Conservation (phyloP, 2,329 filamentous ascomycete genomes). For the Immersiporthe knoxdaviesiana region DNA sequence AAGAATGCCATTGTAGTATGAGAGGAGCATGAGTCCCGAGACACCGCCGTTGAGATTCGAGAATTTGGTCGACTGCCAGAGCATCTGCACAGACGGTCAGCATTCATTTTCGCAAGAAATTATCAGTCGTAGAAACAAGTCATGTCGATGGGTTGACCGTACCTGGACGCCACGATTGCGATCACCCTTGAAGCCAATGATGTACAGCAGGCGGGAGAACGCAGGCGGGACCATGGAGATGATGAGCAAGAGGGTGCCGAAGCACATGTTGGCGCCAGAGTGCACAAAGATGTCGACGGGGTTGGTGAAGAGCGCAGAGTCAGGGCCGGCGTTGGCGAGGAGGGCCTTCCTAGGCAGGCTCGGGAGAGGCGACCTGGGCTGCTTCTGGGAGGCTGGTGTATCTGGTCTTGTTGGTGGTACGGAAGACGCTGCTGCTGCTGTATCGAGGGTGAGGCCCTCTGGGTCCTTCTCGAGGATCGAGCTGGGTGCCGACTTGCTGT, state of each 20-base stretch:
- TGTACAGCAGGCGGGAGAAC: conserved; percentile 82
- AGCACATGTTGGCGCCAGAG: conserved; percentile 86
- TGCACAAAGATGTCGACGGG: conserved; percentile 87
- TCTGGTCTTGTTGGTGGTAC: conserved; percentile 21
- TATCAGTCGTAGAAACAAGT: neutral
- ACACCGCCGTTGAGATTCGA: conserved; percentile 92
- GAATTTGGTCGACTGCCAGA: conserved; percentile 88
- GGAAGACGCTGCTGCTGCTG: conserved; percentile 5
- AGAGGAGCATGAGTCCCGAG: conserved; percentile 77
- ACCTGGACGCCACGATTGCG: conserved; percentile 72
- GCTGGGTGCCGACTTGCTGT: conserved; percentile 24
- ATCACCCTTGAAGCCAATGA: conserved; percentile 91
- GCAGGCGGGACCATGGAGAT: conserved; percentile 93
- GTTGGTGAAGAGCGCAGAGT: conserved; percentile 69
- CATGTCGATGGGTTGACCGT: neutral
- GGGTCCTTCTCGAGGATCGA: conserved; percentile 28
- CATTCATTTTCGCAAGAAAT: neutral
- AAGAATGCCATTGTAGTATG: conserved; percentile 86
- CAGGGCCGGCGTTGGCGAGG: conserved; percentile 45
- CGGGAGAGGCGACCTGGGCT: conserved; percentile 26
- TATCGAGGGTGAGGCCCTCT: conserved; percentile 16
- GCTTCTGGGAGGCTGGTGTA: conserved; percentile 18
- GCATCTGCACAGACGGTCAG: conserved; percentile 52
- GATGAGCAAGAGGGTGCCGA: conserved; percentile 80
- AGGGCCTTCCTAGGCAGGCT: conserved; percentile 40